Conservation (phyloP, 495 filamentous ascomycete genomes). For the Aspergillus nanangensis region DNA sequence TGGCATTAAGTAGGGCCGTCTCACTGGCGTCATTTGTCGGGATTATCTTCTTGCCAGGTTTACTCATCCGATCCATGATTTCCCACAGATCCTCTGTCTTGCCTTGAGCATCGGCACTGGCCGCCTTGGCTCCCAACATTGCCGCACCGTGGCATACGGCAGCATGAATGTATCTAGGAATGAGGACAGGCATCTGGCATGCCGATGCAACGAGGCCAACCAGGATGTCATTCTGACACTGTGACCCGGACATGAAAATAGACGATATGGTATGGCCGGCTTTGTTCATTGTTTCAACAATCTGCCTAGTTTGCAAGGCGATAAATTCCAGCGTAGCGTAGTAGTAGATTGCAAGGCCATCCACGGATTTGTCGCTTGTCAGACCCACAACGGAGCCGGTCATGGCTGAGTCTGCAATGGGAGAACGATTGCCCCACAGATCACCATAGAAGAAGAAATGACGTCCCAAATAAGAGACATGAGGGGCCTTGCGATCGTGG, state of each 20-base stretch:
- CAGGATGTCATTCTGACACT: slow-evolving; percentile 91
- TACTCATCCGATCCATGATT: slow-evolving; percentile 97
- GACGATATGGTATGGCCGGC: slow-evolving; percentile 78
- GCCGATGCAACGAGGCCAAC: slow-evolving; percentile 87
- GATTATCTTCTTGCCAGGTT: slow-evolving; percentile 78
- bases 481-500: slow-evolving; percentile 61
- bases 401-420: slow-evolving; percentile 89
- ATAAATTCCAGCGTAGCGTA: slow-evolving; percentile 97
- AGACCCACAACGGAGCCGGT: slow-evolving; percentile 82
- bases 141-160: slow-evolving; percentile 96
- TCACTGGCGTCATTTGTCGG: slow-evolving; percentile 64
- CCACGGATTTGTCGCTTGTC: slow-evolving; percentile 75
- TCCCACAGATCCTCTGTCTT: slow-evolving; percentile 83
- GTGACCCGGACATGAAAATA: slow-evolving; percentile 97
- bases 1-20: slow-evolving; percentile 74
- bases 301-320: slow-evolving; percentile 91
- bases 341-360: slow-evolving; percentile 85
- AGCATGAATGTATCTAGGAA: slow-evolving; percentile 87
- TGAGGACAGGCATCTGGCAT: slow-evolving; percentile 85
- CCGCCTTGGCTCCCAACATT: slow-evolving; percentile 95
- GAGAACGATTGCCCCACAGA: slow-evolving; percentile 94
- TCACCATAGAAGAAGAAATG: slow-evolving; percentile 99
- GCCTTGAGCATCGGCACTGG: slow-evolving; percentile 68
- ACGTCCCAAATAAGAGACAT: slow-evolving; percentile 76
- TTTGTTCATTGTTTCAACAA: slow-evolving; percentile 86